These are phyloP conservation scores for Epichloe scottii DNA, from an alignment of 2,329 filamentous ascomycete species.

Conservation along the genomic window DNA sequence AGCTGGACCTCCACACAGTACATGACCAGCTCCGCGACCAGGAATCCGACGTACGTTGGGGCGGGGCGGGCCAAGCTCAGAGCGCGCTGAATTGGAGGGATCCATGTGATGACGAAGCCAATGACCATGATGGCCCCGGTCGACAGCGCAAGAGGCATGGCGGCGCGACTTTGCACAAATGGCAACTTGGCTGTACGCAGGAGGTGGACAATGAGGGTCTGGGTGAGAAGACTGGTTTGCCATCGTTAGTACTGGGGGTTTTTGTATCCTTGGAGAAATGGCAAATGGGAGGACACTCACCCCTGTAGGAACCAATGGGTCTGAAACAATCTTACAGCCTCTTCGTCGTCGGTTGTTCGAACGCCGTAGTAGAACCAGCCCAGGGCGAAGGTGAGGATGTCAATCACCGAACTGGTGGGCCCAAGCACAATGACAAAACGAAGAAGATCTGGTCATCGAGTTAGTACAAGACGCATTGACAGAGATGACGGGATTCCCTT, in stretches of 20 bases:
- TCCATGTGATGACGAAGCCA: slow-evolving; percentile 15
- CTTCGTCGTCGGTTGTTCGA: slow-evolving; percentile 5
- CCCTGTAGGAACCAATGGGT: slow-evolving; percentile 18
- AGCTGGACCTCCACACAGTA: slow-evolving; percentile 16
- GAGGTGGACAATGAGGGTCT: slow-evolving; percentile 17
- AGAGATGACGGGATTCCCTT: neutral
- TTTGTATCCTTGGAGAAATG: no score
- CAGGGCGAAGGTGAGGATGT: slow-evolving; percentile 13
- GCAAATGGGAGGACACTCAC: neutral
- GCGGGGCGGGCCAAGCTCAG: slow-evolving; percentile 12
- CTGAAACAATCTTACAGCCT: slow-evolving; percentile 10
- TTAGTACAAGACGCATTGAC: neutral
- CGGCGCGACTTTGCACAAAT: slow-evolving; percentile 14
- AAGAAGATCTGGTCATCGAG: slow-evolving; percentile 11
- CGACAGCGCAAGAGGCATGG: slow-evolving; percentile 12
- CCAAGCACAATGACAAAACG: slow-evolving; percentile 17
- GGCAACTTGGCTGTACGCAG: slow-evolving; percentile 16
- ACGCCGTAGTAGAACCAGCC: slow-evolving; percentile 15
- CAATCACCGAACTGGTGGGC: slow-evolving; percentile 17
- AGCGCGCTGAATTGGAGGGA: slow-evolving; percentile 11
- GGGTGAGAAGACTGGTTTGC: slow-evolving; percentile 12
- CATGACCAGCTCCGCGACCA: slow-evolving; percentile 12
- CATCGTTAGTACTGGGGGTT: neutral
- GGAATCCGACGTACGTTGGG: slow-evolving; percentile 11
- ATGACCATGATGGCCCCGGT: slow-evolving; percentile 14